Evolutionary conservation across 352 stramenopile species (phyloP), one percentile per base, ranked within the genome.

Genomic region (Thraustochytrium striatum): DNA sequence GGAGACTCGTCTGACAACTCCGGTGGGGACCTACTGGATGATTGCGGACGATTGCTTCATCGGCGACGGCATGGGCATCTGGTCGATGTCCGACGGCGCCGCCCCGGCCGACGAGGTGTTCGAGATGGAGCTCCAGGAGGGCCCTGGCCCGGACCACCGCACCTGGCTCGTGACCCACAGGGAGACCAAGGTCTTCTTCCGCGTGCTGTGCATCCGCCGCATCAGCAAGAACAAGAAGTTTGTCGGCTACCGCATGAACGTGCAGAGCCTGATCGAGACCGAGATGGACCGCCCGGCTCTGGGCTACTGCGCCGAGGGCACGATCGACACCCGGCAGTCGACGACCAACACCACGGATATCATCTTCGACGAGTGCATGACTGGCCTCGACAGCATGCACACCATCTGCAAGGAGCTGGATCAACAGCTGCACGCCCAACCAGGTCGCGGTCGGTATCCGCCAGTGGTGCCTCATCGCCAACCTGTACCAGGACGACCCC

Each of bases 171-270:
- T 69, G 0, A 25, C n/a, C 58, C n/a, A 69, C n/a, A n/a, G n/a
- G 0, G n/a, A 35, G 8, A 50, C 58, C 16, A 32, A 32, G n/a
- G 44, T 69, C 58, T 75, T 75, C 50, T 25, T 75, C 21, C 9
- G 35, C 7, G 50, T 75, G 30, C 5, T 58, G 41, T 75, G 65
- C 65, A 2, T 75, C 19, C 44, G 52, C 35, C 43, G 35, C 32
- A 30, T 32, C n/a, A 55, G 30, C 25, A 19, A 7, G 11, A 28
- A 30, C 16, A 43, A 43, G 41, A 30, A 70, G 8, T 11, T 52
- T 25, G 52, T 25, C 50, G 65, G 65, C 35, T 75, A 75, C 65
- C 65, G 65, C 65, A 58, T 75, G 44, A 75, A 75, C 52, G 50
- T 75, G n/a, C 32, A 75, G 50, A 33, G 30, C 9, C 65, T 75